These are phyloP conservation scores for Capsella bursapastoris DNA, from an alignment of 345 rosid species.

Conservation along the genomic window DNA sequence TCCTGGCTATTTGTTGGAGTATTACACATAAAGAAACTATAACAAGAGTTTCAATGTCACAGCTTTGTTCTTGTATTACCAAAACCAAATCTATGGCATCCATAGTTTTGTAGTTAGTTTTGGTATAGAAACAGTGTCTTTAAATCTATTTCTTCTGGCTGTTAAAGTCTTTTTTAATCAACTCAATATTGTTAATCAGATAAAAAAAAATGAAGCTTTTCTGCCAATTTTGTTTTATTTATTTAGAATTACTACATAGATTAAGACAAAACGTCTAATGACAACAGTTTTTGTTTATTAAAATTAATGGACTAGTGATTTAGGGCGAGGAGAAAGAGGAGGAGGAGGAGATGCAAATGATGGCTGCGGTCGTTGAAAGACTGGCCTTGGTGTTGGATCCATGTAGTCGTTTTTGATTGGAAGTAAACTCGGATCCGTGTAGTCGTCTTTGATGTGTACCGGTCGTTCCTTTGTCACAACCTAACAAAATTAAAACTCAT, in stretches of 20 bases:
- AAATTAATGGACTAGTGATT: background rate
- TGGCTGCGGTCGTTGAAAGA: background rate
- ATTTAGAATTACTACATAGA: background rate
- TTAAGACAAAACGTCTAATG: background rate
- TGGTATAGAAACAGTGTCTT: no score
- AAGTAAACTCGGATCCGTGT: background rate
- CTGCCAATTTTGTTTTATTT: background rate
- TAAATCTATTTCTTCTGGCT: no score
- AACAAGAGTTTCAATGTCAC: background rate
- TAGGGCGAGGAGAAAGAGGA: background rate
- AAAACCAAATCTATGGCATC: slow-evolving; percentile 10
- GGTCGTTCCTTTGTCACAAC: background rate
- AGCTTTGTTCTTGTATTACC: slow-evolving; percentile 19
- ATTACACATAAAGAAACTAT: slow-evolving; percentile 48
- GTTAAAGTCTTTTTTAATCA: no score
- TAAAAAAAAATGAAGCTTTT: background rate
- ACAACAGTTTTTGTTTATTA: background rate
- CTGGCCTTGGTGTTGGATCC: background rate
- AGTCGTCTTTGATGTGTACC: background rate
- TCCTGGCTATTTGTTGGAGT: slow-evolving; percentile 67
- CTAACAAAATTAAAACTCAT: background rate
- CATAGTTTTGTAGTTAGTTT: background rate
- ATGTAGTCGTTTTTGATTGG: background rate
- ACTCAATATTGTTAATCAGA: no score
- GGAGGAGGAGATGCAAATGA: background rate